Evolutionary conservation across 2,329 filamentous ascomycete species (phyloP).

Genomic region (Trichophyton benhamiae): DNA sequence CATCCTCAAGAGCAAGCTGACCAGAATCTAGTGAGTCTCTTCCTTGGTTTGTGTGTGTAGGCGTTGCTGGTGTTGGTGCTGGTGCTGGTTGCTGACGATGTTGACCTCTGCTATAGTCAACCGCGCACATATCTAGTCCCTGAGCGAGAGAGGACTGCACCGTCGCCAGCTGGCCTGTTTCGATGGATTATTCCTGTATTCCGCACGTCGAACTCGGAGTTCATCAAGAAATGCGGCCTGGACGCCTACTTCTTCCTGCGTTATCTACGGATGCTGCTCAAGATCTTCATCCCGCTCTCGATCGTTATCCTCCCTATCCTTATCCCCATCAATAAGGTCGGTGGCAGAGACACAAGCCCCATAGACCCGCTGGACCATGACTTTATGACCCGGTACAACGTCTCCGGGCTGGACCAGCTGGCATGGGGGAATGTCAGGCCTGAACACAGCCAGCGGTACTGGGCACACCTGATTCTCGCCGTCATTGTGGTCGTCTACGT

Average conservation of each 20-base stretch:
- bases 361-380: constrained; percentile 21
- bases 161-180: constrained; percentile 50
- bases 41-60: neutral
- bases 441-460: constrained; percentile 56
- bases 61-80: constrained; percentile 1
- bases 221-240: constrained; percentile 89
- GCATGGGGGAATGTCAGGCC: constrained; percentile 76
- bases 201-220: constrained; percentile 61
- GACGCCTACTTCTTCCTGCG: constrained; percentile 97
- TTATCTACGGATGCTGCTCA: constrained; percentile 71
- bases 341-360: constrained; percentile 50
- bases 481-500: constrained; percentile 69
- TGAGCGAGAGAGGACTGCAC: constrained; percentile 67
- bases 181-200: constrained; percentile 47
- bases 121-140: constrained; percentile 78
- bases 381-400: constrained; percentile 31
- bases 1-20: constrained; percentile 62
- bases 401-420: constrained; percentile 64
- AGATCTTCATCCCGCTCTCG: constrained; percentile 82
- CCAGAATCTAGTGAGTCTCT: constrained; percentile 62
- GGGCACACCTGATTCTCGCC: constrained; percentile 73
- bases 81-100: constrained; percentile 10
- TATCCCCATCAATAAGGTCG: constrained; percentile 69
- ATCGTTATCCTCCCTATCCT: constrained; percentile 70
- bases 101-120: constrained; percentile 37